Percentiles rank a stretch among this genome's conserved stretches.
Conservation (phyloP, 2,329 filamentous ascomycete species). For the Colletotrichum sansevieriae region DNA sequence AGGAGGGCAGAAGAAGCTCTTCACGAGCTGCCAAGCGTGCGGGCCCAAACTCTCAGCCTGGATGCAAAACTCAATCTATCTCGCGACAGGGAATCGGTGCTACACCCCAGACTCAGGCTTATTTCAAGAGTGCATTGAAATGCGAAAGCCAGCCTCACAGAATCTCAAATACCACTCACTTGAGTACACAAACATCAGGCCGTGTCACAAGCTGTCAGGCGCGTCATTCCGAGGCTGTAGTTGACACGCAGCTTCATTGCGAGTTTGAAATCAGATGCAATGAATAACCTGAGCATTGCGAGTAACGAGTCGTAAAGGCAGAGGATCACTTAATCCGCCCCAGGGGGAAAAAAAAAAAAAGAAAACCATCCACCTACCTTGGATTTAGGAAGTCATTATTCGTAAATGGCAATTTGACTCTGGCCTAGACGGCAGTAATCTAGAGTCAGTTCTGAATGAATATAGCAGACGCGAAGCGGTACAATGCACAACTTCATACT, state of each 20-base stretch:
- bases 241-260: not conserved
- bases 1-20: not conserved
- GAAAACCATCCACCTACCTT: no score
- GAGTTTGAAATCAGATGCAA: no score
- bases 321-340: no score
- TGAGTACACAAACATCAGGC: slow-evolving; percentile 3
- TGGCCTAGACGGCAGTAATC: no score
- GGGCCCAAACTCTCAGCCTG: slow-evolving; percentile 3
- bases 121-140: not conserved
- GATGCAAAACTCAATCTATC: slow-evolving; percentile 7
- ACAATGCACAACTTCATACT: no score
- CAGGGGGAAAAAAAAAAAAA: no score
- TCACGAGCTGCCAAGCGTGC: slow-evolving; percentile 1
- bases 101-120: not conserved
- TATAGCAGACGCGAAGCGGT: no score
- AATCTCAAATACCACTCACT: not conserved
- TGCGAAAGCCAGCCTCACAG: not conserved
- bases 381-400: no score
- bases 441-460: no score
- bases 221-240: not conserved
- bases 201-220: slow-evolving; percentile 5
- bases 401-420: no score
- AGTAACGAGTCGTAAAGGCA: no score
- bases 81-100: not conserved
- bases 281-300: no score